Evolutionary conservation across 2,329 filamentous ascomycete species (phyloP).

Genomic region (Phialocephala sp.): DNA sequence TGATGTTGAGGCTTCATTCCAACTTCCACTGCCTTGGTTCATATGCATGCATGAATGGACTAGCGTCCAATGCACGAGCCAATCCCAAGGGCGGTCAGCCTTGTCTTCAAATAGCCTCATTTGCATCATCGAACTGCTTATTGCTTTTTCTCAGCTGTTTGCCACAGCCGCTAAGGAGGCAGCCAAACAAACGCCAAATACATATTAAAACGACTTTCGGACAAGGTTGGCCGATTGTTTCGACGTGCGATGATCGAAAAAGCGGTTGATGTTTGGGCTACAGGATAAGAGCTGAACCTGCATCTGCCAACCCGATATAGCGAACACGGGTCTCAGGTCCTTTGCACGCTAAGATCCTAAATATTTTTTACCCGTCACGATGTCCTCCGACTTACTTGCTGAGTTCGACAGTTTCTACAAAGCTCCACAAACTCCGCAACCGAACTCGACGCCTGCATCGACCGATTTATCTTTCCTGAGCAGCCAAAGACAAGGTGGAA

Average conservation of each 20-base stretch:
- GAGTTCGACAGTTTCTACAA: conserved; percentile 60
- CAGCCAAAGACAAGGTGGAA: conserved; percentile 14
- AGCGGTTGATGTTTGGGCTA: not conserved
- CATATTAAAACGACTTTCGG: not conserved
- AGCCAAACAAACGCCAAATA: not conserved
- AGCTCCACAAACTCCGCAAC: conserved; percentile 42
- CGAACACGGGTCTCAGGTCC: not conserved
- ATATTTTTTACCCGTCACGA: conserved; percentile 40
- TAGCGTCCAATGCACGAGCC: conserved; percentile 3
- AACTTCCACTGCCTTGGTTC: conserved; percentile 12
- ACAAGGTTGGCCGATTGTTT: not conserved
- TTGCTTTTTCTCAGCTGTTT: conserved; percentile 2
- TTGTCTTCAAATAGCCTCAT: conserved; percentile 14
- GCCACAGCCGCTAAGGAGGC: not conserved
- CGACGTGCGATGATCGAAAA: conserved; percentile 5
- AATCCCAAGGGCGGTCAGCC: conserved; percentile 19
- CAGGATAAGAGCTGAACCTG: not conserved
- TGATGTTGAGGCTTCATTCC: conserved; percentile 17
- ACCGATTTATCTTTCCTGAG: conserved; percentile 36
- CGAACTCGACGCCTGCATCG: conserved; percentile 30
- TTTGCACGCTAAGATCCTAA: not conserved
- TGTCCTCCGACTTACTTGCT: conserved; percentile 71
- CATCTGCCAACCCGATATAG: not conserved
- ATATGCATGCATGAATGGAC: not conserved
- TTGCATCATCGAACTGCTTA: not conserved